phyloP scores from a whole-genome alignment of 2,329 filamentous ascomycete genomes.

The Cladosporium sp. region DNA sequence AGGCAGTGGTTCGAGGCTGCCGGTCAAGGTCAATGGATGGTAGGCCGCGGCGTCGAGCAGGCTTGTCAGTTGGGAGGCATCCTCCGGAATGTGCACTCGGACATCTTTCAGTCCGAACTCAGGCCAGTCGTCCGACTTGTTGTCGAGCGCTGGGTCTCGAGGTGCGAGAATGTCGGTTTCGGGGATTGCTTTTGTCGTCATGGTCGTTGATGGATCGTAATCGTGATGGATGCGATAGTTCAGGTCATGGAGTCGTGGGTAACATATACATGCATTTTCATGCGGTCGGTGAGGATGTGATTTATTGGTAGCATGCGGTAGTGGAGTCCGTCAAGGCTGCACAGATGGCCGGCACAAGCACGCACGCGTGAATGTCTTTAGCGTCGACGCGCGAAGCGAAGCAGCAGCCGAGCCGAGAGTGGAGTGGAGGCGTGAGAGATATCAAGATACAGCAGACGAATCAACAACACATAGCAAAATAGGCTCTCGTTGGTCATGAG shows the following conservation, averaged over 20 bases:
- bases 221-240: not conserved
- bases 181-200: conserved; percentile 23
- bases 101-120: conserved; percentile 60
- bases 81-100: conserved; percentile 40
- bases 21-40: conserved; percentile 60
- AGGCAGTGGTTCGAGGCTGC: conserved; percentile 52
- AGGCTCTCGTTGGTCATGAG: too few relatives aligned
- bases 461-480: too few relatives aligned
- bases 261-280: conserved; percentile 1
- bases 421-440: not conserved
- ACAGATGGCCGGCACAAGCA: not conserved
- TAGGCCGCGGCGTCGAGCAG: conserved; percentile 57
- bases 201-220: conserved; percentile 18
- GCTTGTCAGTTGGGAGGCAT: conserved; percentile 44
- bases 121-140: conserved; percentile 51
- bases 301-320: not conserved
- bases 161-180: conserved; percentile 39
- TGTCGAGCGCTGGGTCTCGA: conserved; percentile 34
- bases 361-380: not conserved
- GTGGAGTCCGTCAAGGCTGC: not conserved
- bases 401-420: conserved; percentile 2
- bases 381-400: not conserved
- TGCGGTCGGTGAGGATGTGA: not conserved
- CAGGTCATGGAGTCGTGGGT: conserved; percentile 1
- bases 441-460: too few relatives aligned